Evolutionary conservation across 1,284 basidiomycete species (phyloP), one percentile per base, ranked within the genome.

Genomic region (Uromyces viciae-fabae): DNA sequence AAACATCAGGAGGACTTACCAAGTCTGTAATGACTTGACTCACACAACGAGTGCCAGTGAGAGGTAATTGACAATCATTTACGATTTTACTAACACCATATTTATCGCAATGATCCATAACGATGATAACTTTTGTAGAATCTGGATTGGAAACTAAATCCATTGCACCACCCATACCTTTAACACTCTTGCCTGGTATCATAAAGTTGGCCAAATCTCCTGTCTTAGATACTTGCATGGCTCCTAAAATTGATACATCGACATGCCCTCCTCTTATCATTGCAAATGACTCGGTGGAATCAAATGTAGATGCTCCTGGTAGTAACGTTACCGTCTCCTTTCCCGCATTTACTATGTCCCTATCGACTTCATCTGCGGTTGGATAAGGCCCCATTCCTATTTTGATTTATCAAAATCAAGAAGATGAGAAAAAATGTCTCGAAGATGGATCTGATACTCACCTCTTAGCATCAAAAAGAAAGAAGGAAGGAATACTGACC

Each of bases 131-230:
- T 86, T 92, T 94, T 69, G 94, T 95, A 87, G 91, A 90, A 85
- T 94, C 93, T 1, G 94, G 94, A 87, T 94, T 95, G 64, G 93
- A 94, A 79, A 95, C 94, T 75, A 95, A 91, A 85, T 96, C 94
- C 94, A 97, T 97, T 0, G 95, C 94, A 81, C 95, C 95, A 40
- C 95, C 95, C 86, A 97, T 95, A 71, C 93, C 93, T 77, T 86
- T 85, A 56, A 86, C 84, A 83, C 84, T 91, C 83, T 28, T 94
- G 42, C 94, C 93, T 19, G 95, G 95, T 83, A 98, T 94, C 94
- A 97, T 98, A 86, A 94, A 98, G 88, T 98, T 98, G 73, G 96
- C 95, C 82, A 98, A 92, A 85, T 98, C 95, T 81, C 95, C 96
- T 31, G 91, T 91, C 83, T 92, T 91, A 1, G 94, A 94, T 72